These are phyloP conservation scores for Amphibolis antarctica DNA, from an alignment of 106 monocot species.

Conservation along the genomic window DNA sequence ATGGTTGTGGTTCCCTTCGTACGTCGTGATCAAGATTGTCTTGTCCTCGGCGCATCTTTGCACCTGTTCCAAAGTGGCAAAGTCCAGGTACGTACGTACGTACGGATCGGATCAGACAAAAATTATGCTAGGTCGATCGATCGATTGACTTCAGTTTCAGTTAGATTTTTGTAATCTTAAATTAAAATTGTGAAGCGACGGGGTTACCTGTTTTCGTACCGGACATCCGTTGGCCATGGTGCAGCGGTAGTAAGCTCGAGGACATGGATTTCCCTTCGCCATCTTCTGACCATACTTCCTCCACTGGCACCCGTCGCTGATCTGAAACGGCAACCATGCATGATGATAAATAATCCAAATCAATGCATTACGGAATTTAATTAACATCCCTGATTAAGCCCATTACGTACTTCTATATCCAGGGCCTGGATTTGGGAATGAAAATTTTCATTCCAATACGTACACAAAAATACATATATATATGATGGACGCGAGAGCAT, in stretches of 20 bases:
- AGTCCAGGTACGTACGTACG: too few species aligned
- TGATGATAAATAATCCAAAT: too few species aligned
- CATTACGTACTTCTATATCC: too few species aligned
- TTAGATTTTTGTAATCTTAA: neutral
- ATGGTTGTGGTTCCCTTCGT: slow-evolving; percentile 77
- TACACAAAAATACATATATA: too few species aligned
- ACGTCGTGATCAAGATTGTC: slow-evolving; percentile 55
- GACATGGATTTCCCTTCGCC: slow-evolving; percentile 69
- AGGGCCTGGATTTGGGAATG: too few species aligned
- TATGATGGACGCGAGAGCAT: too few species aligned
- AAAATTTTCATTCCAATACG: too few species aligned
- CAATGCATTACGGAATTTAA: too few species aligned
- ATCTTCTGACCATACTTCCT: slow-evolving; percentile 77
- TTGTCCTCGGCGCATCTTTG: slow-evolving; percentile 67
- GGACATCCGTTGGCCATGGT: slow-evolving; percentile 54
- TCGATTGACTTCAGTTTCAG: too few species aligned
- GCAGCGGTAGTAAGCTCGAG: slow-evolving; percentile 63
- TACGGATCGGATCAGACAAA: too few species aligned
- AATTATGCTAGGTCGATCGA: too few species aligned
- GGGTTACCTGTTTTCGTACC: slow-evolving; percentile 53
- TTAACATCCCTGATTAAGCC: too few species aligned
- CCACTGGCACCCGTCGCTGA: slow-evolving; percentile 73
- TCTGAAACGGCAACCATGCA: slow-evolving; percentile 21
- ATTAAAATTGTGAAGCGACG: neutral
- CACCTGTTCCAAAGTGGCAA: slow-evolving; percentile 23